Evolutionary conservation across 2,329 filamentous ascomycete species (phyloP).

Genomic region (Ambrosiella beaveri): DNA sequence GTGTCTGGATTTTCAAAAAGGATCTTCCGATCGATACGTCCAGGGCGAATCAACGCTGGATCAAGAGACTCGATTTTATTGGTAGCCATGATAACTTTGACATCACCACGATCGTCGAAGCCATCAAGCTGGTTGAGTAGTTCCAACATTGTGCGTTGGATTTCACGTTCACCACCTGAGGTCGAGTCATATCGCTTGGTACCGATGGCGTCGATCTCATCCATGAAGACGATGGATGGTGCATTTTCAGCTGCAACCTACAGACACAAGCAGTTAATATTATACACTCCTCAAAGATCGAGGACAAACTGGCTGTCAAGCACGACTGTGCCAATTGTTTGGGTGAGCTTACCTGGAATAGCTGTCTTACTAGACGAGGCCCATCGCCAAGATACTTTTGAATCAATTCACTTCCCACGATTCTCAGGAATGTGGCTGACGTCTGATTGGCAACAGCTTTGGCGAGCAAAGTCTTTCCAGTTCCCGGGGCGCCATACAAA

Average conservation of each 20-base stretch:
- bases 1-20: constrained; percentile 53
- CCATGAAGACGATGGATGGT: constrained; percentile 95
- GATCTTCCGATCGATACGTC: constrained; percentile 97
- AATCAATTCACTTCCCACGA: constrained; percentile 91
- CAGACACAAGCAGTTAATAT: neutral
- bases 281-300: neutral
- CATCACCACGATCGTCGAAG: constrained; percentile 95
- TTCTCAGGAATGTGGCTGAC: constrained; percentile 94
- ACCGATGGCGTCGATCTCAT: constrained; percentile 97
- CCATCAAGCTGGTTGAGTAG: constrained; percentile 95
- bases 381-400: constrained; percentile 98
- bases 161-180: constrained; percentile 89
- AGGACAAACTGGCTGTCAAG: neutral
- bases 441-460: constrained; percentile 98
- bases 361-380: constrained; percentile 81
- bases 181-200: constrained; percentile 98
- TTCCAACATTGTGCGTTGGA: constrained; percentile 97
- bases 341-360: constrained; percentile 52
- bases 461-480: constrained; percentile 86
- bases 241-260: constrained; percentile 88
- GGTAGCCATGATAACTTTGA: constrained; percentile 99
- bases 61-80: constrained; percentile 99
- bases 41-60: constrained; percentile 85
- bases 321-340: constrained; percentile 11
- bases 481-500: constrained; percentile 90